phyloP scores from a whole-genome alignment of 352 stramenopile genomes.

The Phytophthora pistaciae region DNA sequence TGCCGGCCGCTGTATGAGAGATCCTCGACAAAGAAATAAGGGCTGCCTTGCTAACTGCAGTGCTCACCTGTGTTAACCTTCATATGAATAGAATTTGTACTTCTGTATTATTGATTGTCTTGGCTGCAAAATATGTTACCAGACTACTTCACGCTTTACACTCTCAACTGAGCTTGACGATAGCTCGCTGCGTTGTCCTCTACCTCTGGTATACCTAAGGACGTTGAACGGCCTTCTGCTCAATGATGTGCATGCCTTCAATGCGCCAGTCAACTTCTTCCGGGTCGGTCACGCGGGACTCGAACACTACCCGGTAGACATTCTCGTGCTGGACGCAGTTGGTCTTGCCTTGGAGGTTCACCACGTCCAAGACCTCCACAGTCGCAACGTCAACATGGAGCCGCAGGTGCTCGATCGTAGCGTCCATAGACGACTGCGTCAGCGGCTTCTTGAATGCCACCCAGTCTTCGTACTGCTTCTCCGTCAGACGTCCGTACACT shows the following conservation, averaged over 20 bases:
- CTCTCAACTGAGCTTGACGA: too few relatives aligned
- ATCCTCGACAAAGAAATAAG: neutral
- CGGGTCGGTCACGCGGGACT: conserved; percentile 62
- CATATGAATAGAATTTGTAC: too few relatives aligned
- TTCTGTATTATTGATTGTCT: too few relatives aligned
- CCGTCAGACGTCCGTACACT: conserved; percentile 49
- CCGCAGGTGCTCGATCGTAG: conserved; percentile 47
- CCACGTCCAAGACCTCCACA: conserved; percentile 51
- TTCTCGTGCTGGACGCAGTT: conserved; percentile 42
- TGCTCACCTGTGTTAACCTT: too few relatives aligned
- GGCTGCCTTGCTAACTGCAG: neutral
- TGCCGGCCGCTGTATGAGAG: conserved; percentile 15
- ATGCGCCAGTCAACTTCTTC: conserved; percentile 79
- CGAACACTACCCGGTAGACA: conserved; percentile 51
- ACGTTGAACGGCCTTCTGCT: conserved; percentile 25
- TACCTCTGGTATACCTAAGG: neutral
- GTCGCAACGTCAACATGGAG: conserved; percentile 50
- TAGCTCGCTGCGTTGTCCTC: too few relatives aligned
- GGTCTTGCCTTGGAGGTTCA: conserved; percentile 25
- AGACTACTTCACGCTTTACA: too few relatives aligned
- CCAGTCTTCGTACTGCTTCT: conserved; percentile 46
- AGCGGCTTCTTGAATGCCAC: conserved; percentile 24
- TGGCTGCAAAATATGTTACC: too few relatives aligned
- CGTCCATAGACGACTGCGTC: conserved; percentile 1
- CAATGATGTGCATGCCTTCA: conserved; percentile 35